Conservation (phyloP, 768 basidiomycete genomes). For the Lactifluus volemus region DNA sequence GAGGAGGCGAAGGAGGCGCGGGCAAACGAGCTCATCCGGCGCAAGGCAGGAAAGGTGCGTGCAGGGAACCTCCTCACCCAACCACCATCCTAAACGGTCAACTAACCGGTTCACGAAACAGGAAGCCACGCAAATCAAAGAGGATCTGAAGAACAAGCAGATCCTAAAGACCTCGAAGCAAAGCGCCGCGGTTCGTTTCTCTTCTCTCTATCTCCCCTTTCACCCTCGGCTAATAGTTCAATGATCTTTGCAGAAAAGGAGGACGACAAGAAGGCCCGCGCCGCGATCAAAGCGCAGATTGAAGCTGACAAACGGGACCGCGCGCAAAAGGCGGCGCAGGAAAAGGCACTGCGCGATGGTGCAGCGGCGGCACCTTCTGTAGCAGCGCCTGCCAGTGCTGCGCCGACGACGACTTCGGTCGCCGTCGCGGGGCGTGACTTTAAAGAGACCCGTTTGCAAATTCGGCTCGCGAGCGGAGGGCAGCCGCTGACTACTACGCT, state of each 20-base stretch:
- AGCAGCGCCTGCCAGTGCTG: conserved; percentile 26
- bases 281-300: conserved; percentile 87
- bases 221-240: not conserved
- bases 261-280: conserved; percentile 77
- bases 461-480: conserved; percentile 75
- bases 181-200: conserved; percentile 59
- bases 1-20: conserved; percentile 66
- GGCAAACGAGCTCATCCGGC: conserved; percentile 67
- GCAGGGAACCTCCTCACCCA: not conserved
- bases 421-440: conserved; percentile 62
- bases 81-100: no score
- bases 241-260: conserved; percentile 59
- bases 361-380: conserved; percentile 26
- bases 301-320: conserved; percentile 88
- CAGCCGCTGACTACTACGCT: conserved; percentile 74
- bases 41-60: conserved; percentile 76
- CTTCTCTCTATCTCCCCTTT: not conserved
- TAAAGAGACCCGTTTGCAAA: conserved; percentile 83
- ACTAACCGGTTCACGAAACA: conserved; percentile 22
- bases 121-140: conserved; percentile 67
- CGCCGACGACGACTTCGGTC: conserved; percentile 31
- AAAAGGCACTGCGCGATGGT: conserved; percentile 89
- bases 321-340: conserved; percentile 79
- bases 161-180: conserved; percentile 75
- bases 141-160: conserved; percentile 72